These are phyloP conservation scores for Mycena belliarum DNA, from an alignment of 768 basidiomycete species.

Conservation along the genomic window DNA sequence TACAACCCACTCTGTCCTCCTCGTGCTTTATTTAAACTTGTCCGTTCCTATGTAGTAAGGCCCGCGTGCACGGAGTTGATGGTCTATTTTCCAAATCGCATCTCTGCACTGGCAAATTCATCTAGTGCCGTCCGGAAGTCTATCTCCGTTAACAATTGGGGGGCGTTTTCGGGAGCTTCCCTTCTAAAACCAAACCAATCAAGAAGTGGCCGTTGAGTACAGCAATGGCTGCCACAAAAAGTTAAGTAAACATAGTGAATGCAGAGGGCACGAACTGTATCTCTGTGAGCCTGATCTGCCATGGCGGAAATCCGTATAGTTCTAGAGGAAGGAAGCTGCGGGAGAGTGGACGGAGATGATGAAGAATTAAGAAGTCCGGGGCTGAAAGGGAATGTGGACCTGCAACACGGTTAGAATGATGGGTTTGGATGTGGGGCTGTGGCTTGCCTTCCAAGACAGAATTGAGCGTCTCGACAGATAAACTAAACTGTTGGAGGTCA, in stretches of 20 bases:
- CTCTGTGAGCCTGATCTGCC: constrained; percentile 83
- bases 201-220: neutral
- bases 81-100: constrained; percentile 74
- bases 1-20: too few relatives aligned
- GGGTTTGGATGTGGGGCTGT: neutral
- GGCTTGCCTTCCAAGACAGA: constrained; percentile 59
- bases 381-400: constrained; percentile 57
- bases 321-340: constrained; percentile 52
- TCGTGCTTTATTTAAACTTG: neutral
- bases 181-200: neutral
- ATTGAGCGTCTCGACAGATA: constrained; percentile 50
- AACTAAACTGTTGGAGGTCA: constrained; percentile 24
- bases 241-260: neutral
- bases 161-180: neutral
- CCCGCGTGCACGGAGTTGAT: neutral
- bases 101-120: constrained; percentile 71
- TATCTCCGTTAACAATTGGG: constrained; percentile 45
- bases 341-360: constrained; percentile 47
- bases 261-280: constrained; percentile 58
- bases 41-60: neutral
- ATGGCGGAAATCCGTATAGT: constrained; percentile 78
- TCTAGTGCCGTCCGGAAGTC: constrained; percentile 73
- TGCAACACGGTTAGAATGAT: constrained; percentile 25
- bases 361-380: constrained; percentile 79
- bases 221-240: constrained; percentile 1